Evolutionary conservation across 768 basidiomycete genomes (phyloP), one percentile per base, ranked within the genome.

Genomic region (Gyrodon lividus): DNA sequence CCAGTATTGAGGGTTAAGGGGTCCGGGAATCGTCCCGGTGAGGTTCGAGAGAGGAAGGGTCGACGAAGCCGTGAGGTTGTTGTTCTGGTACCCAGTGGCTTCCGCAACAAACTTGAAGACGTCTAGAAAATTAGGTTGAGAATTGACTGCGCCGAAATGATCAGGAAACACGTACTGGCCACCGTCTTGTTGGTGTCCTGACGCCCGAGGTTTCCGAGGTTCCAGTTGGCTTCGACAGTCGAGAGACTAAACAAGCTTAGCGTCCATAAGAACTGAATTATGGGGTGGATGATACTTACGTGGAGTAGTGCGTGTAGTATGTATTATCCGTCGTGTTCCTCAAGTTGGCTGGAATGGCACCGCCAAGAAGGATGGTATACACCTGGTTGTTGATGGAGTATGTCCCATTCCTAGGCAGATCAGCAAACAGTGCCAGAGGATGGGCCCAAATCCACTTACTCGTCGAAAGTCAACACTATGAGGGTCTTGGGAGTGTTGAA

Each of bases 391-490:
- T 76, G 31, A 66, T 55, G 6, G 61, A 50, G 39, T 66, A 62
- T 0, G 62, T 62, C 17, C 62, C 70, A 28, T 55, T 64, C 45
- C 63, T 64, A 35, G 46, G 14, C n/a, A 43, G 5, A 38, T 37
- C 13, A 7, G 1, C n/a, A 16, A 31, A 51, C n/a, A 34, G 28
- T 58, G 38, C 5, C 17, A 34, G 12, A 30, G 20, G 35, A 28
- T 13, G 12, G 34, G 13, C 19, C 33, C 17, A 22, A 43, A 13
- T 55, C 54, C 49, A 72, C 75, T 52, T 67, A 80, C 65, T 85
- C 82, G 48, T 86, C 84, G 48, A 84, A 85, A 0, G 81, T 84
- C 41, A 84, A 60, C 5, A 84, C 56, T 56, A 86, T 77, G 46
- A 85, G 69, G 0, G 83, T 84, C 19, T 69, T 68, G 41, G 77